These are phyloP conservation scores for Penicillium sp. DNA, from an alignment of 2,329 filamentous ascomycete species.

Conservation along the genomic window DNA sequence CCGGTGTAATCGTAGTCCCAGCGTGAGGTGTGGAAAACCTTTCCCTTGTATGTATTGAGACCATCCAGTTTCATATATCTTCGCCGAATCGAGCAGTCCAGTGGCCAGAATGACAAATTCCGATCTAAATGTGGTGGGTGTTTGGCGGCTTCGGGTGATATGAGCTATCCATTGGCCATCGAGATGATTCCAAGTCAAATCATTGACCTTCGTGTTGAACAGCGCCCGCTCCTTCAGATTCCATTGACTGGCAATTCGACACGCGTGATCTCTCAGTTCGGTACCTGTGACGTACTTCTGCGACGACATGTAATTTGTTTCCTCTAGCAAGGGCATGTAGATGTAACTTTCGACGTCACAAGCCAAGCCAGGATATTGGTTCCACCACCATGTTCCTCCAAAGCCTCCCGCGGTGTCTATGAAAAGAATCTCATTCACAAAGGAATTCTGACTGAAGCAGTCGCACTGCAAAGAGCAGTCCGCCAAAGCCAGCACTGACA, in stretches of 20 bases:
- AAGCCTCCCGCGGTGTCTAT: conserved; percentile 46
- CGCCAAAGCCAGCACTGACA: conserved; percentile 48
- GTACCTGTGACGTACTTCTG: conserved; percentile 48
- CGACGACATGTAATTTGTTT: conserved; percentile 59
- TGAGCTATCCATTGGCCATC: conserved; percentile 34
- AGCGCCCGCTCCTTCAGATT: conserved; percentile 44
- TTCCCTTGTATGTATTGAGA: conserved; percentile 21
- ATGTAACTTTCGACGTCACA: conserved; percentile 61
- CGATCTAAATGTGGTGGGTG: conserved; percentile 30
- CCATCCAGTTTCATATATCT: conserved; percentile 24
- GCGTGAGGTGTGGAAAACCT: conserved; percentile 26
- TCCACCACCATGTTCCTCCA: conserved; percentile 53
- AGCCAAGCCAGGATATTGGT: conserved; percentile 48
- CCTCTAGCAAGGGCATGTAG: conserved; percentile 62
- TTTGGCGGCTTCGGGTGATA: conserved; percentile 17
- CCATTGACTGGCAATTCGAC: conserved; percentile 48
- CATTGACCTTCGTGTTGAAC: conserved; percentile 49
- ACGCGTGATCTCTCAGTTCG: conserved; percentile 50
- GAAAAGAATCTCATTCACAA: conserved; percentile 8
- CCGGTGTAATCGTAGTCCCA: conserved; percentile 39
- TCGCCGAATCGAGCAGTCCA: conserved; percentile 18
- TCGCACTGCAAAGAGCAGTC: conserved; percentile 43
- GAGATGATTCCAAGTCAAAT: conserved; percentile 50
- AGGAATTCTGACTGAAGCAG: conserved; percentile 41
- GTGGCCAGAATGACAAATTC: conserved; percentile 43